A percentile compares a stretch with the other conserved stretches of the same genome.
Conservation (phyloP, 495 filamentous ascomycete genomes). For the Astrothelium macrocarpum region DNA sequence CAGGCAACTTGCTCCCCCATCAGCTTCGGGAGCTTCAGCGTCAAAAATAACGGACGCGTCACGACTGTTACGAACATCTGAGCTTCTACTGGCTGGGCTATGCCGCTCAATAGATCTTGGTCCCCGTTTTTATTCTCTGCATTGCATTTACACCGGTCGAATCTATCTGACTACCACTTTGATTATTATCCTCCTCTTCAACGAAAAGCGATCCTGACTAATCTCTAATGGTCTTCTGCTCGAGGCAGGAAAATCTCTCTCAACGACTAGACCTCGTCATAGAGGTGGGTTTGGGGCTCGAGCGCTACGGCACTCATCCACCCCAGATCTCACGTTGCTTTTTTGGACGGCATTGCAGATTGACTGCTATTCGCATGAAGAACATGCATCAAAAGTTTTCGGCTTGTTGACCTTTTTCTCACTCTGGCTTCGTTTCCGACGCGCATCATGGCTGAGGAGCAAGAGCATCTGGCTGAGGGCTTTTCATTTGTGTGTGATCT, state of each 20-base stretch:
- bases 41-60: conserved; percentile 5
- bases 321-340: neutral
- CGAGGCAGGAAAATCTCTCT: neutral
- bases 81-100: conserved; percentile 7
- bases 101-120: conserved; percentile 8
- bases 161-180: neutral
- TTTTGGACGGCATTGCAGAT: conserved; percentile 1
- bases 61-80: conserved; percentile 6
- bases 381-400: neutral
- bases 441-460: neutral
- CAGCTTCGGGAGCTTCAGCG: neutral
- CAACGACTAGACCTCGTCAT: neutral
- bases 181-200: neutral
- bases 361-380: neutral
- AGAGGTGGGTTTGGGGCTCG: neutral
- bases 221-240: neutral
- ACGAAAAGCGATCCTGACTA: conserved; percentile 3
- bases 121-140: conserved; percentile 2
- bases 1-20: neutral
- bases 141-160: conserved; percentile 5
- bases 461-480: neutral
- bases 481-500: conserved; percentile 1
- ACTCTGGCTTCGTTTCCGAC: neutral
- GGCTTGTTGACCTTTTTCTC: neutral
- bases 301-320: neutral